Evolutionary conservation across 2,329 filamentous ascomycete genomes (phyloP).

Genomic region (Amylocarpus encephaloides): DNA sequence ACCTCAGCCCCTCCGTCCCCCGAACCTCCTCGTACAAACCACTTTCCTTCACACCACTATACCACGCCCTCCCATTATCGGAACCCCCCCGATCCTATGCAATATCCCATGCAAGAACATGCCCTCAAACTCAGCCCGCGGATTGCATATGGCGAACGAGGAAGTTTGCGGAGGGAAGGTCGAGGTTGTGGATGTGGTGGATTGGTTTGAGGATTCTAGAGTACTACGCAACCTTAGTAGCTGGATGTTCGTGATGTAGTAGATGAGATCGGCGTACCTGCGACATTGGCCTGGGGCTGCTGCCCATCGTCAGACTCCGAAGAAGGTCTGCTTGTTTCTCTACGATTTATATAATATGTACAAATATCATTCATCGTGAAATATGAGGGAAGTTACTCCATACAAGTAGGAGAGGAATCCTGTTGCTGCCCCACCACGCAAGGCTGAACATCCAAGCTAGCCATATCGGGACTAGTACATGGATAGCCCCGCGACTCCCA

Average conservation of each 20-base stretch:
- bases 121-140: slow-evolving; percentile 41
- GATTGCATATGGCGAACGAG: slow-evolving; percentile 46
- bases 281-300: no score
- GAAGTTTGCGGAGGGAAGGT: slow-evolving; percentile 45
- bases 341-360: no score
- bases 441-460: no score
- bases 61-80: slow-evolving; percentile 43
- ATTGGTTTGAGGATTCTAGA: no score
- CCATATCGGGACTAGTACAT: neutral
- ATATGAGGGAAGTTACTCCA: no score
- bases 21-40: slow-evolving; percentile 33
- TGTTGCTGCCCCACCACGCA: no score
- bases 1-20: slow-evolving; percentile 10
- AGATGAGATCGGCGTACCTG: neutral
- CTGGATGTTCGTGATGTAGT: neutral
- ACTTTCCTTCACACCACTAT: slow-evolving; percentile 36
- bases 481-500: slow-evolving; percentile 10
- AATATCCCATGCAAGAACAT: slow-evolving; percentile 47
- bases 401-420: no score
- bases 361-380: no score
- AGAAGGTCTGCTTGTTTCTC: no score
- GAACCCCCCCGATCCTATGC: slow-evolving; percentile 46
- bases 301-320: no score
- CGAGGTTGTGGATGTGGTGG: slow-evolving; percentile 46
- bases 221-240: slow-evolving; percentile 3